A percentile compares a stretch with the other conserved stretches of the same genome.
These are phyloP conservation scores for Hypoxylon sp. DNA, from an alignment of 2,329 filamentous ascomycete species.

Conservation along the genomic window DNA sequence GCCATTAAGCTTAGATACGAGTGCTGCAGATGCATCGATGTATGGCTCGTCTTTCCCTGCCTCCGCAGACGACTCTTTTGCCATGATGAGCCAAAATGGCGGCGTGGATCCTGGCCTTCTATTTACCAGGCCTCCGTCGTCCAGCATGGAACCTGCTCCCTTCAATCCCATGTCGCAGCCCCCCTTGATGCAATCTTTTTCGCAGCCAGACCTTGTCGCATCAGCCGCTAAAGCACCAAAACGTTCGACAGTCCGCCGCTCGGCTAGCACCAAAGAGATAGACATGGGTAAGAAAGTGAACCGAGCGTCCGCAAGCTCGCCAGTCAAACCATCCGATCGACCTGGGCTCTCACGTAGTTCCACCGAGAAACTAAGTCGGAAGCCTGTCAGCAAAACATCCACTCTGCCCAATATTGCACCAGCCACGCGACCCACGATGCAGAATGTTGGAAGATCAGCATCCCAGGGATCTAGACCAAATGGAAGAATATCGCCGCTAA, in stretches of 20 bases:
- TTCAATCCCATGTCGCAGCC: conserved; percentile 54
- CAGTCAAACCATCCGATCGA: conserved; percentile 64
- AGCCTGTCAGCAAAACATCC: conserved; percentile 57
- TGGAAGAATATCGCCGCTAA: conserved; percentile 68
- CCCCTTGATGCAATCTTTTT: conserved; percentile 50
- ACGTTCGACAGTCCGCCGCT: conserved; percentile 61
- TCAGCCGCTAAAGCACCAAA: conserved; percentile 52
- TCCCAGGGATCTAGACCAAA: conserved; percentile 58
- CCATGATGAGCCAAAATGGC: conserved; percentile 61
- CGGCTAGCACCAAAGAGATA: conserved; percentile 62
- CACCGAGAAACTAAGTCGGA: conserved; percentile 68
- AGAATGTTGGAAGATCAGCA: conserved; percentile 53
- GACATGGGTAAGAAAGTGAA: conserved; percentile 61
- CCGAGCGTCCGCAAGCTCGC: conserved; percentile 63
- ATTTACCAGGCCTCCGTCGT: conserved; percentile 67
- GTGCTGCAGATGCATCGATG: conserved; percentile 56
- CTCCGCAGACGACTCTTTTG: conserved; percentile 67
- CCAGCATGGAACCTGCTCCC: conserved; percentile 60
- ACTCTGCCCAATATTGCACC: conserved; percentile 64
- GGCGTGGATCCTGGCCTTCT: conserved; percentile 74
- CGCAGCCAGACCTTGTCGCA: conserved; percentile 47
- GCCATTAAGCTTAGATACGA: conserved; percentile 58
- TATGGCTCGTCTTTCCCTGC: conserved; percentile 61
- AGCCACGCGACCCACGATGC: conserved; percentile 57
- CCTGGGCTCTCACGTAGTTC: conserved; percentile 68